A percentile compares a stretch with the other conserved stretches of the same genome.
Evolutionary conservation across 2,329 filamentous ascomycete genomes (phyloP).

Genomic region (Chaetoscypha palmicola): DNA sequence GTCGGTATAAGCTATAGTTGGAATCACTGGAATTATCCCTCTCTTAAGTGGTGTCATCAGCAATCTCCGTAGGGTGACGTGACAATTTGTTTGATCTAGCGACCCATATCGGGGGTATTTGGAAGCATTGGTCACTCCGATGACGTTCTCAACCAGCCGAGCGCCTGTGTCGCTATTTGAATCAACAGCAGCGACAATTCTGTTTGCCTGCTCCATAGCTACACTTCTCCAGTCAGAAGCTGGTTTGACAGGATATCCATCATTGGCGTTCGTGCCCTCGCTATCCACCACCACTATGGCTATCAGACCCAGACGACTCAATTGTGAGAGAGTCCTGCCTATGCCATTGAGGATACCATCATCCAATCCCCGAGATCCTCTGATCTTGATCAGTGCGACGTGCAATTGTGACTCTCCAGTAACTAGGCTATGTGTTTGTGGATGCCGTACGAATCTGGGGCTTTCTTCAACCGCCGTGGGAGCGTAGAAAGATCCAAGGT

Average conservation of each 20-base stretch:
- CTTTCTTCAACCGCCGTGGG: conserved; percentile 51
- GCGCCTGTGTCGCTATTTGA: conserved; percentile 60
- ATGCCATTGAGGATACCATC: conserved; percentile 66
- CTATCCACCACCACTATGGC: conserved; percentile 81
- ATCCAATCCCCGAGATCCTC: conserved; percentile 63
- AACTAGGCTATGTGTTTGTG: conserved; percentile 26
- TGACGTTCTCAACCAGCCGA: conserved; percentile 53
- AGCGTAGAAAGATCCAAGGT: conserved; percentile 54
- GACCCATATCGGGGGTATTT: conserved; percentile 4
- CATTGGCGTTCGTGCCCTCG: conserved; percentile 32
- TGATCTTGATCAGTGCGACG: conserved; percentile 79
- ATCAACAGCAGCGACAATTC: conserved; percentile 70
- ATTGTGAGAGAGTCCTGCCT: conserved; percentile 75
- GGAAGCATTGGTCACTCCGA: conserved; percentile 29
- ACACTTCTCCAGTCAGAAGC: conserved; percentile 35
- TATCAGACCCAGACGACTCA: conserved; percentile 72
- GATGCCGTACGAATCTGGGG: conserved; percentile 51
- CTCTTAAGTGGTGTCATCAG: conserved; percentile 60
- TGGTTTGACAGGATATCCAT: conserved; percentile 11
- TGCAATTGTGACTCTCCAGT: conserved; percentile 44
- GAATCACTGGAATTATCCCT: conserved; percentile 64
- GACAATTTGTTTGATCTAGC: conserved; percentile 18
- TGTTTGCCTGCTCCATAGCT: conserved; percentile 58
- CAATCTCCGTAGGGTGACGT: conserved; percentile 42
- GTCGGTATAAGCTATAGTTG: conserved; percentile 53